Percentiles rank a stretch among this genome's conserved stretches.
Conservation (phyloP, 2,329 filamentous ascomycete species). For the Fusarium sublunatum region DNA sequence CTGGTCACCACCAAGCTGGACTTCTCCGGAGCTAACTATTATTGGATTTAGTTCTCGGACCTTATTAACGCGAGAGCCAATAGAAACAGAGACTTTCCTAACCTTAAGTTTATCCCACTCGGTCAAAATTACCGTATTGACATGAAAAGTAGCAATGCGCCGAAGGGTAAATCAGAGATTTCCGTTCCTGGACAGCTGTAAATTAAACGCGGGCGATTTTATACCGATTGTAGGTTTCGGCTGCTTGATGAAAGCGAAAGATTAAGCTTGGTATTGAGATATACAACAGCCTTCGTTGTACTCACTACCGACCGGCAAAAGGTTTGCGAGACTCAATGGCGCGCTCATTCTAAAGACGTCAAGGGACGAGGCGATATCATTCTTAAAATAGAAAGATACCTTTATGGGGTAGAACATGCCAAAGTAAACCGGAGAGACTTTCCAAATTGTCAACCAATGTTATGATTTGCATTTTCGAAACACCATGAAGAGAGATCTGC, state of each 20-base stretch:
- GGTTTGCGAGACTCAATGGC: background rate
- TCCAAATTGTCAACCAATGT: background rate
- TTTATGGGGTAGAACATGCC: no score
- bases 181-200: background rate
- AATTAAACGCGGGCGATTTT: background rate
- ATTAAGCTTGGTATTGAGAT: background rate
- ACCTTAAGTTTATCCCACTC: constrained; percentile 2
- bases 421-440: background rate
- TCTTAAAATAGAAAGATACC: no score
- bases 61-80: background rate
- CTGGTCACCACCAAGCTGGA: constrained; percentile 5
- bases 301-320: no score
- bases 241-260: background rate
- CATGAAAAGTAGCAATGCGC: constrained; percentile 8
- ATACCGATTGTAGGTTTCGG: constrained; percentile 9
- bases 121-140: constrained; percentile 37
- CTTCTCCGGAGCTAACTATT: constrained; percentile 32
- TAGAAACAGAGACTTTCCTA: background rate
- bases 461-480: background rate
- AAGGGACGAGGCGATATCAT: no score
- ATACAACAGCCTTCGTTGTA: background rate
- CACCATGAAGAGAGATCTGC: constrained; percentile 3
- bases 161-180: constrained; percentile 5
- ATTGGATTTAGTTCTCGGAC: background rate
- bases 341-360: no score